These are phyloP conservation scores for Trypanosoma grayi DNA, from an alignment of 208 protist species.

Conservation along the genomic window DNA sequence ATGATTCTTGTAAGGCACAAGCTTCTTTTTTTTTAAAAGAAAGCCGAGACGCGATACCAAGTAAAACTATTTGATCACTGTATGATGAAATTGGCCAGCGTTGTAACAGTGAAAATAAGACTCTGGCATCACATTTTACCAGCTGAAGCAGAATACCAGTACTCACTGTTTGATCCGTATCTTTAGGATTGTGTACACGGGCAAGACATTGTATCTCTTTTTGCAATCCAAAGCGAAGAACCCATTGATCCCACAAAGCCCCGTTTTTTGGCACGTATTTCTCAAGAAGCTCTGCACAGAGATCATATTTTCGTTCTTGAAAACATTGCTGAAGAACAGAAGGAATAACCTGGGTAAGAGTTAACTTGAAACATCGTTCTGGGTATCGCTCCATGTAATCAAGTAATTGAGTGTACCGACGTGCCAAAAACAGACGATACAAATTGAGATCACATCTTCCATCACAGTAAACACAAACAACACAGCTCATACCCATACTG, in stretches of 20 bases:
- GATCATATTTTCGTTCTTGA: conserved; percentile 23
- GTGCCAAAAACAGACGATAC: conserved; percentile 27
- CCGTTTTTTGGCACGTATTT: conserved; percentile 13
- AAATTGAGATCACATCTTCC: conserved; percentile 27
- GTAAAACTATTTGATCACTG: conserved; percentile 9
- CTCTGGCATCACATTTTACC: conserved; percentile 9
- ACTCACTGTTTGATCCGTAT: conserved; percentile 10
- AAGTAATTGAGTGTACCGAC: conserved; percentile 26
- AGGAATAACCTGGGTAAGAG: conserved; percentile 16
- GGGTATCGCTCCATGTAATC: conserved; percentile 20
- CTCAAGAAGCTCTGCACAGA: conserved; percentile 20
- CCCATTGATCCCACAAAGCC: conserved; percentile 18
- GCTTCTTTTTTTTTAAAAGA: conserved; percentile 18
- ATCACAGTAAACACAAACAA: conserved; percentile 27
- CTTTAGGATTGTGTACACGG: conserved; percentile 8
- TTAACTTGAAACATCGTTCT: conserved; percentile 24
- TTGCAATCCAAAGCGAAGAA: conserved; percentile 17
- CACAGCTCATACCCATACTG: background rate
- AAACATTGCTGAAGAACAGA: conserved; percentile 26
- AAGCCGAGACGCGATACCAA: conserved; percentile 17
- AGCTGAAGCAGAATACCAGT: conserved; percentile 24
- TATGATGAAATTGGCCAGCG: conserved; percentile 15
- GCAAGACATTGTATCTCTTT: conserved; percentile 18
- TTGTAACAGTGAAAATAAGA: conserved; percentile 17
- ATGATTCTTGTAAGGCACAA: conserved; percentile 12